These are phyloP conservation scores for Hymenoscyphus repandus DNA, from an alignment of 2,329 filamentous ascomycete genomes.

Conservation along the genomic window DNA sequence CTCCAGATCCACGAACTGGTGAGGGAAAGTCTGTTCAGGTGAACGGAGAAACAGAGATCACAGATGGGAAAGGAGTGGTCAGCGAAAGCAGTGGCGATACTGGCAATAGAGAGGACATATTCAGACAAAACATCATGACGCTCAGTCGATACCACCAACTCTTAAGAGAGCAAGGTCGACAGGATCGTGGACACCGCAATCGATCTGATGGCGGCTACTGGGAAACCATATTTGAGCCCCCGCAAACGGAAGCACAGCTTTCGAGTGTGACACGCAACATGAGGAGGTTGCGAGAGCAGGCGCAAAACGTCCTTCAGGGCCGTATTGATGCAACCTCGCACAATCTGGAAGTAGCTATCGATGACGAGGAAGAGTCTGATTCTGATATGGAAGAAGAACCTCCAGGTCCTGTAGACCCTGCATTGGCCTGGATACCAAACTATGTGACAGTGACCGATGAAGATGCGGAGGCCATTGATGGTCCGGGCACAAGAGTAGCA, in stretches of 20 bases:
- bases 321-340: conserved; percentile 8
- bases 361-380: conserved; percentile 7
- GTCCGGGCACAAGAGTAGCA: conserved; percentile 20
- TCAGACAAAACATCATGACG: conserved; percentile 38
- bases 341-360: not conserved
- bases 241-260: conserved; percentile 20
- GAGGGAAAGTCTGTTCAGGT: conserved; percentile 61
- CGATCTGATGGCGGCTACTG: conserved; percentile 22
- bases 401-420: conserved; percentile 8
- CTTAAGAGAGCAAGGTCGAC: conserved; percentile 1
- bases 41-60: conserved; percentile 60
- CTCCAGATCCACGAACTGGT: conserved; percentile 51
- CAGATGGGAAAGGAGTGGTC: conserved; percentile 54
- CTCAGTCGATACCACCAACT: conserved; percentile 36
- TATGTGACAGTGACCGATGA: conserved; percentile 26
- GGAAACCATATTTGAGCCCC: conserved; percentile 27
- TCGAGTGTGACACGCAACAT: conserved; percentile 17
- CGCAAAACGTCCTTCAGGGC: conserved; percentile 9
- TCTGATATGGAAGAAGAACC: conserved; percentile 9
- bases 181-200: not conserved
- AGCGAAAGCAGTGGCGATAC: conserved; percentile 56
- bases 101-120: conserved; percentile 54
- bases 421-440: conserved; percentile 22
- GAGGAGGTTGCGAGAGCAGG: conserved; percentile 13
- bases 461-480: conserved; percentile 28